Base-by-base conservation (phyloP, 495 filamentous ascomycete species). In the Terfezia boudieri region DNA sequence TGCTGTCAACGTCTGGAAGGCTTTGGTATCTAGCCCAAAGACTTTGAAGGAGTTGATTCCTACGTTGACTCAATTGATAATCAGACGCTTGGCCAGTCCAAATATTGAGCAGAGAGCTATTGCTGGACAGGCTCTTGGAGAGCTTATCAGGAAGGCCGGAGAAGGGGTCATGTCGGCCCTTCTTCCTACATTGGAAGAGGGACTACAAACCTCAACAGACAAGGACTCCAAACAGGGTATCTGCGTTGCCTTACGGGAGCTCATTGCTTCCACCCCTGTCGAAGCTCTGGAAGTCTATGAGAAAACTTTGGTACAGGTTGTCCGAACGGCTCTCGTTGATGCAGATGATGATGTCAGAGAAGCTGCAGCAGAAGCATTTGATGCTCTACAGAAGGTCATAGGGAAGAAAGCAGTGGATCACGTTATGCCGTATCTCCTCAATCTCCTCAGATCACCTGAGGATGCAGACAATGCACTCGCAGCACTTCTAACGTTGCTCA, bases 101-200 rank as follows among this genome's bases (percentile, higher is more conserved):
- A 96, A 94, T 63, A 84, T 93, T 81, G 90, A 98, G 67, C 90
- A 96, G 67, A 95, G 94, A 69, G 82, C 92, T 56, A 98, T 98
- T 70, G 92, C 90, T 51, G 87, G 89, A 61, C 96, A 96, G 66
- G 86, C 90, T 10, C 73, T 98, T 51, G 92, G 90, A 59, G 90
- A 98, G 64, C 73, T 98, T 32, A 96, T 98, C 60, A 78, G 90
- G 58, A 98, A 94, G 68, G 88, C 89, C 60, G 90, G 90, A 53
- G 90, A 96, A 62, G 82, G 86, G 53, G 87, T 98, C 52, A 69
- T 98, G 56, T 76, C 87, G 11, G 93, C 78, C 50, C 70, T 98
- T 55, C 70, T 98, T 52, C 90, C 90, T 16, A 87, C 88, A 9
- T 77, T 98, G 36, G 88, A 96, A 63, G 87, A 94, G 66, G 88